Conservation (phyloP, 306 rosid species). For the Canavalia gladiata region DNA sequence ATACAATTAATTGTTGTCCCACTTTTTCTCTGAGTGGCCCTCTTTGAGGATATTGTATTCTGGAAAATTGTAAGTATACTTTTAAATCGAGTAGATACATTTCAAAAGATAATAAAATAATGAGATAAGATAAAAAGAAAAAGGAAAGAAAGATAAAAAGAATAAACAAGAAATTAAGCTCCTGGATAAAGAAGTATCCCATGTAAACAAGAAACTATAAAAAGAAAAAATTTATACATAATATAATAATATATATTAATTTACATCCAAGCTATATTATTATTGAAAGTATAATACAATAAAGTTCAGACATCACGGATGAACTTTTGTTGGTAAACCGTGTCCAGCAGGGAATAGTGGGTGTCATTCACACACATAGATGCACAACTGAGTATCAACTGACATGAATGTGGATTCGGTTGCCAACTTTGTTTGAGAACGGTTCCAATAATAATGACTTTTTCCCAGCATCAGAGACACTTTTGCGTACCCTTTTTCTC, state of each 20-base stretch:
- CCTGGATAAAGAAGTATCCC: neutral
- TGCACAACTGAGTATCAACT: constrained; percentile 16
- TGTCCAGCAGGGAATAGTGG: constrained; percentile 33
- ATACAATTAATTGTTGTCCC: too few species aligned
- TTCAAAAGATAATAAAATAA: too few species aligned
- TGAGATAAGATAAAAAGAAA: too few species aligned
- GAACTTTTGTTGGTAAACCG: constrained; percentile 35
- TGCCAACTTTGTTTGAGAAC: constrained; percentile 48
- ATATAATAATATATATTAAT: too few species aligned
- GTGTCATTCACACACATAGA: constrained; percentile 30
- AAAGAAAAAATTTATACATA: too few species aligned
- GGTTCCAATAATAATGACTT: constrained; percentile 17
- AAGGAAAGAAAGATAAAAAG: too few species aligned
- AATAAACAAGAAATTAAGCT: neutral
- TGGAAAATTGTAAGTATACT: too few species aligned
- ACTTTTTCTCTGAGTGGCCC: too few species aligned
- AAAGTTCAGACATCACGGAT: constrained; percentile 27
- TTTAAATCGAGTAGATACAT: too few species aligned
- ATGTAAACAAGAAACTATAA: neutral
- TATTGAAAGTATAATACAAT: too few species aligned
- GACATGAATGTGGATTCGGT: constrained; percentile 42
- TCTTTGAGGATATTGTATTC: too few species aligned
- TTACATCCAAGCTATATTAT: too few species aligned
- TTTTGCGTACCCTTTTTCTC: constrained; percentile 16
- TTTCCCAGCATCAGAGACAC: neutral